Evolutionary conservation across 2,329 filamentous ascomycete species (phyloP).

Genomic region (Apiospora rasikravindrae): DNA sequence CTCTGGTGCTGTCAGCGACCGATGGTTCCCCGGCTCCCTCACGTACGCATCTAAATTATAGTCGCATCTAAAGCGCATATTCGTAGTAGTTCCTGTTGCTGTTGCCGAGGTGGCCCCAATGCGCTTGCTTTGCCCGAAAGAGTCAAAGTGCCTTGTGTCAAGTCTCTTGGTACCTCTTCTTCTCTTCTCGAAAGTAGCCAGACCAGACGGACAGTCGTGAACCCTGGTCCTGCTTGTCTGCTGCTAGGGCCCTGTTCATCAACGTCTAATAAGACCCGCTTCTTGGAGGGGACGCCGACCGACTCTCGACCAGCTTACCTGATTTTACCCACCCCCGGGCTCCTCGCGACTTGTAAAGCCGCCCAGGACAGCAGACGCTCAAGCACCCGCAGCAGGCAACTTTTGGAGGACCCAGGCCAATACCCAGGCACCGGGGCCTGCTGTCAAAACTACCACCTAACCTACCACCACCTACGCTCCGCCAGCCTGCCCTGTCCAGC

Average conservation of each 20-base stretch:
- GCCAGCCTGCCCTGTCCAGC: background rate
- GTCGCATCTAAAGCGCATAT: background rate
- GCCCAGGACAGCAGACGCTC: background rate
- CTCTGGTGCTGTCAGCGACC: background rate
- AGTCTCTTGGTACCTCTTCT: background rate
- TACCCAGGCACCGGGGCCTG: conserved; percentile 2
- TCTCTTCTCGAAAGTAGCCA: no score
- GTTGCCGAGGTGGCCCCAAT: background rate
- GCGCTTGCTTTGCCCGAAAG: background rate
- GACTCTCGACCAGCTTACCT: conserved; percentile 9
- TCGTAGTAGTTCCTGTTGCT: background rate
- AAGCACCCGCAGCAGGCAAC: background rate
- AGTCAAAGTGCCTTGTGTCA: background rate
- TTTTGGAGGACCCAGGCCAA: background rate
- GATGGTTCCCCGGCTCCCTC: background rate
- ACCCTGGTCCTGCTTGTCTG: background rate
- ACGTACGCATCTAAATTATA: background rate
- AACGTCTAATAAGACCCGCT: conserved; percentile 17
- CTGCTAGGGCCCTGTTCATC: conserved; percentile 6
- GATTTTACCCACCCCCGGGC: conserved; percentile 10
- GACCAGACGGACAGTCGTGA: background rate
- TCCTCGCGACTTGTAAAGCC: conserved; percentile 2
- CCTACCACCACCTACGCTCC: no score
- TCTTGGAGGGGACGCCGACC: conserved; percentile 15
- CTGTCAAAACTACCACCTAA: conserved; percentile 5